Evolutionary conservation across 2,329 filamentous ascomycete genomes (phyloP).

Genomic region (Calonectria pteridis): DNA sequence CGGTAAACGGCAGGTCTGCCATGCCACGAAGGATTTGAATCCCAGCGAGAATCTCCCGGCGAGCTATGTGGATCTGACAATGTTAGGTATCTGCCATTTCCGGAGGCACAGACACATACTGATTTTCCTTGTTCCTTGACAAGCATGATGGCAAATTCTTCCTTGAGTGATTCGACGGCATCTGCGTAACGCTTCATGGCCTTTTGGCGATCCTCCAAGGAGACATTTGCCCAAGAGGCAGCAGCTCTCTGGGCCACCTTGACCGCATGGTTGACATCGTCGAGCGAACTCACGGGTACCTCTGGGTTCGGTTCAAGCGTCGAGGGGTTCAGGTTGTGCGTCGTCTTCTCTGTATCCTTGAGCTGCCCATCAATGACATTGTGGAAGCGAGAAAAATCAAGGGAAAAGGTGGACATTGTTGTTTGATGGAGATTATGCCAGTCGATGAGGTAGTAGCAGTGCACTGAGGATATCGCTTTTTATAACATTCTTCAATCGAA

Average conservation of each 20-base stretch:
- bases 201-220: background rate
- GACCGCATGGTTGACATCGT: constrained; percentile 9
- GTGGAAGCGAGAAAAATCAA: background rate
- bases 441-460: background rate
- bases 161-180: background rate
- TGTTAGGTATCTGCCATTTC: background rate
- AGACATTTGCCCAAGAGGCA: background rate
- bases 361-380: constrained; percentile 9
- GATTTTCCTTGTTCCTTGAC: constrained; percentile 18
- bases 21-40: background rate
- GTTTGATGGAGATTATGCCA: background rate
- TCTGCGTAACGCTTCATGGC: background rate
- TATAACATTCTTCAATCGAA: background rate
- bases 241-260: background rate
- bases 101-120: background rate
- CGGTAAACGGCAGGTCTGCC: background rate
- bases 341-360: background rate
- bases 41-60: background rate
- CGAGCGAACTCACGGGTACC: background rate
- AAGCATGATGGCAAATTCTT: constrained; percentile 8
- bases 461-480: background rate
- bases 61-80: background rate
- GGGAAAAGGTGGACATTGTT: background rate
- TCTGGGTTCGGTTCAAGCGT: background rate
- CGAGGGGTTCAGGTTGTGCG: background rate